Evolutionary conservation across 345 rosid genomes (phyloP).

Genomic region (Abelmoschus esculentus): DNA sequence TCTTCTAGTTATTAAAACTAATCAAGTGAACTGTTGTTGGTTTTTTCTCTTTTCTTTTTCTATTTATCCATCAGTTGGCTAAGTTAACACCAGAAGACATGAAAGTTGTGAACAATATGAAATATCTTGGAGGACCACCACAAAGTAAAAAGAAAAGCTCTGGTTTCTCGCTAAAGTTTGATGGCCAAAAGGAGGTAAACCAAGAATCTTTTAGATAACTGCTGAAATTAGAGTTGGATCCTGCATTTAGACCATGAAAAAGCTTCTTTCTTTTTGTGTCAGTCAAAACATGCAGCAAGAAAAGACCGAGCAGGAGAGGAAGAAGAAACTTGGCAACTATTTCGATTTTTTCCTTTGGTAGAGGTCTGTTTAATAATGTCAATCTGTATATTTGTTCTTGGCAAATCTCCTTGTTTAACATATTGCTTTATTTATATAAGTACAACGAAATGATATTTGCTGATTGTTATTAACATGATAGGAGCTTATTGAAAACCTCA

Average conservation of each 20-base stretch:
- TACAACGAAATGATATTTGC: conserved; percentile 1
- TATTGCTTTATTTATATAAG: neutral
- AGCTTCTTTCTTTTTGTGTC: conserved; percentile 15
- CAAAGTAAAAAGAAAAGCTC: conserved; percentile 35
- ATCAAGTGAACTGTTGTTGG: neutral
- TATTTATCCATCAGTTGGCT: conserved; percentile 54
- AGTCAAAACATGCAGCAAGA: conserved; percentile 78
- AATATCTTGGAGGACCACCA: conserved; percentile 57
- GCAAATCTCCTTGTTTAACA: too few relatives aligned
- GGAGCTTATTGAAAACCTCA: conserved; percentile 74
- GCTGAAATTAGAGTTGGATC: conserved; percentile 3
- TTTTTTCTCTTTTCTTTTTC: neutral
- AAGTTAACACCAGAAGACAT: conserved; percentile 62
- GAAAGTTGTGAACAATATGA: conserved; percentile 72
- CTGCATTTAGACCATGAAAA: neutral
- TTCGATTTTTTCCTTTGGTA: conserved; percentile 79
- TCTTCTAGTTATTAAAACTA: neutral
- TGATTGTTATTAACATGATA: conserved; percentile 22
- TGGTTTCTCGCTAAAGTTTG: conserved; percentile 80
- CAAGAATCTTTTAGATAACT: neutral
- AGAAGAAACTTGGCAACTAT: conserved; percentile 89
- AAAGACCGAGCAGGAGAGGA: conserved; percentile 83
- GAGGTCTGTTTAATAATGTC: conserved; percentile 43
- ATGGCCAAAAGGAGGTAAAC: conserved; percentile 58
- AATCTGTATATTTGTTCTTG: too few relatives aligned